Percentiles rank a stretch among this genome's conserved stretches.
Evolutionary conservation across 139 green algal species (phyloP).

Genomic region (Deuterostichococcus epilithicus): DNA sequence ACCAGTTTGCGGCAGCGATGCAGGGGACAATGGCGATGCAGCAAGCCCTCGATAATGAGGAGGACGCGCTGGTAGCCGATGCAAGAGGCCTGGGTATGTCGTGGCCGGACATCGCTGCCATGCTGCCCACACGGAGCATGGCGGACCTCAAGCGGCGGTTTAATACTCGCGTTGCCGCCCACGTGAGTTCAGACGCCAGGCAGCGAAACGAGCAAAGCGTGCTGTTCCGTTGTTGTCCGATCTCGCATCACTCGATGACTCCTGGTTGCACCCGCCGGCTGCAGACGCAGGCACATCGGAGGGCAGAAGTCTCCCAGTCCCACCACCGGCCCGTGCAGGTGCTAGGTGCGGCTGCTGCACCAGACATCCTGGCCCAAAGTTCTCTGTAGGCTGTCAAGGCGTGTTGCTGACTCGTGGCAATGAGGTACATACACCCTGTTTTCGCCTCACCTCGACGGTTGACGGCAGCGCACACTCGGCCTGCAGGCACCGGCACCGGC

Average conservation of each 20-base stretch:
- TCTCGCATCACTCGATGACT: background rate
- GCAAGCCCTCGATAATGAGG: background rate
- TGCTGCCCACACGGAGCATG: conserved; percentile 7
- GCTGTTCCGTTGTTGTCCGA: background rate
- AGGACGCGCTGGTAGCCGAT: conserved; percentile 1
- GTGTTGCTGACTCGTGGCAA: too few species aligned
- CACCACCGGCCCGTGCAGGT: too few species aligned
- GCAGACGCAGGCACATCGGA: background rate
- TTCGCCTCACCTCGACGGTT: background rate
- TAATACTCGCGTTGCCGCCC: background rate
- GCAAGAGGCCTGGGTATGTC: conserved; percentile 6
- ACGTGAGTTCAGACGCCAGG: background rate
- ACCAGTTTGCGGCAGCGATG: background rate
- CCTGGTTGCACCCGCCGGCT: too few species aligned
- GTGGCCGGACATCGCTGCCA: conserved; percentile 12
- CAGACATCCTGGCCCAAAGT: too few species aligned
- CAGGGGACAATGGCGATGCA: background rate
- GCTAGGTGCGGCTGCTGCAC: too few species aligned
- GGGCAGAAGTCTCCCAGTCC: background rate
- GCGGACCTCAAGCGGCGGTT: conserved; percentile 5
- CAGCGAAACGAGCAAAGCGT: background rate
- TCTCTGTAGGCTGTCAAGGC: too few species aligned
- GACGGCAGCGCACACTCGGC: background rate
- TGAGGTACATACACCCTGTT: background rate
- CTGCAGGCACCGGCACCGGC: background rate